phyloP scores from a whole-genome alignment of 257 asterid species.

The Solanum virginianum region DNA sequence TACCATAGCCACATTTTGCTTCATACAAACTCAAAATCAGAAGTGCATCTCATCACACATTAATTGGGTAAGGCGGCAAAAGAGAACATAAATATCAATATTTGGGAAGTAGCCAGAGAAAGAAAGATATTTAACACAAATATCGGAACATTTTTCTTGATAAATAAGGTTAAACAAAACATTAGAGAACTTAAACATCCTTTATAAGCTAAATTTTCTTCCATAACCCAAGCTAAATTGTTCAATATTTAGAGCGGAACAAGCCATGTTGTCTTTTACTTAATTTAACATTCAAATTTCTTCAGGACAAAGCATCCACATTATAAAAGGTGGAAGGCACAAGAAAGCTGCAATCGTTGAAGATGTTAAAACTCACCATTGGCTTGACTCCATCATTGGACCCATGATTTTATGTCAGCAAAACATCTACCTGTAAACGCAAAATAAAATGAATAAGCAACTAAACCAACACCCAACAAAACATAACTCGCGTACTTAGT shows the following conservation, averaged over 20 bases:
- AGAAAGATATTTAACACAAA: neutral
- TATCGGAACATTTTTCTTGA: neutral
- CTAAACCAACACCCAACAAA: neutral
- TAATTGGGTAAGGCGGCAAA: neutral
- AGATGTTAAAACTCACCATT: neutral
- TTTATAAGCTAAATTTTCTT: neutral
- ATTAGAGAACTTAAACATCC: neutral
- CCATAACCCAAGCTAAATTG: neutral
- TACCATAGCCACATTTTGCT: neutral
- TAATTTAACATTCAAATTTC: neutral
- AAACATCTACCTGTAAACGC: neutral
- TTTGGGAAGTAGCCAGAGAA: neutral
- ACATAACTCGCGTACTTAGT: neutral
- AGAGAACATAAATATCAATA: neutral
- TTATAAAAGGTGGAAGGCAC: neutral
- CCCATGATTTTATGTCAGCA: neutral
- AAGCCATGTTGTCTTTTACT: neutral
- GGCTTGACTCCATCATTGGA: neutral
- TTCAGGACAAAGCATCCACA: neutral
- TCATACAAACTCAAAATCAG: neutral
- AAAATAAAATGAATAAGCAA: neutral
- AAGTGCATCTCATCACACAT: neutral
- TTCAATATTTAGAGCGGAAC: neutral
- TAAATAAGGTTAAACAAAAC: too few species aligned
- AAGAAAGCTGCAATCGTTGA: neutral